Conservation (phyloP, 306 rosid genomes). For the Prunus armeniaca region DNA sequence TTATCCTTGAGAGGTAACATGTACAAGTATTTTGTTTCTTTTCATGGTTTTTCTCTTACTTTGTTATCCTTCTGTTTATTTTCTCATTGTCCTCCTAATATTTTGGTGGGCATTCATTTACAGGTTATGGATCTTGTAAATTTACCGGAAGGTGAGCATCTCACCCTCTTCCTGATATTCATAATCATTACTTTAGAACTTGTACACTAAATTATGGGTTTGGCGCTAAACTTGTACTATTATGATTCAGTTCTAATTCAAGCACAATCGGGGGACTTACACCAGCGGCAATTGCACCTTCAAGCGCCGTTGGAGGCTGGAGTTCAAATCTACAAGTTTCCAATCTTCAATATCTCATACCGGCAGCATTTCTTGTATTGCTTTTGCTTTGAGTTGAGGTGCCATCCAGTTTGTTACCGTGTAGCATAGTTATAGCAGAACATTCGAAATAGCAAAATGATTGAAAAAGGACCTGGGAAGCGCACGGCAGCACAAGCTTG, state of each 20-base stretch:
- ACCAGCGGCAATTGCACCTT: constrained; percentile 50
- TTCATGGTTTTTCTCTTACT: too few relatives aligned
- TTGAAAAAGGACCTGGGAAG: background rate
- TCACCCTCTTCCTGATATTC: constrained; percentile 14
- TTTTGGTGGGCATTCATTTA: constrained; percentile 18
- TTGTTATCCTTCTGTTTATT: background rate
- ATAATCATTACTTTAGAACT: background rate
- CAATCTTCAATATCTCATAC: constrained; percentile 37
- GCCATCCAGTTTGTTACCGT: background rate
- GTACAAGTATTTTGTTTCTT: too few relatives aligned
- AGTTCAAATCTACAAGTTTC: constrained; percentile 38
- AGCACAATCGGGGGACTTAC: constrained; percentile 38
- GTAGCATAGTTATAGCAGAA: constrained; percentile 7
- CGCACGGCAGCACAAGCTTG: background rate
- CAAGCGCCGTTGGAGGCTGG: constrained; percentile 42
- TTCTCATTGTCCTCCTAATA: background rate
- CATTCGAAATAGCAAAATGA: background rate
- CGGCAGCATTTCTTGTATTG: constrained; percentile 29
- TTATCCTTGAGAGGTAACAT: too few relatives aligned
- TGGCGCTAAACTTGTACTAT: constrained; percentile 19
- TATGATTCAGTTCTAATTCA: constrained; percentile 56
- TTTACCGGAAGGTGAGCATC: constrained; percentile 76
- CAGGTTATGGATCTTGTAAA: constrained; percentile 84
- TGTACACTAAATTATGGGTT: background rate
- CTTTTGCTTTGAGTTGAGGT: constrained; percentile 37